A percentile compares a stretch with the other conserved stretches of the same genome.
phyloP scores from a whole-genome alignment of 1,139 yeast species.

The Suhomyces anneliseae region DNA sequence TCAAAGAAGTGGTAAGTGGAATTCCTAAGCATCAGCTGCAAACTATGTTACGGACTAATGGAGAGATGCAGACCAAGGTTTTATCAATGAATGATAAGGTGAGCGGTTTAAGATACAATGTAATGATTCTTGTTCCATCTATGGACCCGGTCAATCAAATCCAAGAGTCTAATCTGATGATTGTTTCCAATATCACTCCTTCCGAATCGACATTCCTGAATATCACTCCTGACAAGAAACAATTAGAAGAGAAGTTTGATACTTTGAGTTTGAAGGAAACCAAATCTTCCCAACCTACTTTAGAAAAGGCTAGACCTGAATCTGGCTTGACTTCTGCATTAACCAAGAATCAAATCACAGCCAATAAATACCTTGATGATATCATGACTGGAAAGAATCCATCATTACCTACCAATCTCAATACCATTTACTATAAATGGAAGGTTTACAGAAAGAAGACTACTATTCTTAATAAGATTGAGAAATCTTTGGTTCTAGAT shows the following conservation, averaged over 20 bases:
- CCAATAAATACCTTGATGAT: constrained; percentile 37
- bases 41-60: constrained; percentile 1
- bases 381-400: constrained; percentile 35
- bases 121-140: constrained; percentile 13
- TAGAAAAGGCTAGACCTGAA: neutral
- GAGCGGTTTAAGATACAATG: constrained; percentile 20
- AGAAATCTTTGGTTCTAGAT: constrained; percentile 81
- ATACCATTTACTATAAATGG: constrained; percentile 52
- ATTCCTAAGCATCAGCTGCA: neutral
- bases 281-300: neutral
- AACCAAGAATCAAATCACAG: constrained; percentile 8
- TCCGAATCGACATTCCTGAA: constrained; percentile 26
- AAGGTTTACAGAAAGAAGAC: constrained; percentile 88
- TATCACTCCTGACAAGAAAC: constrained; percentile 29
- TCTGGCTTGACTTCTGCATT: neutral
- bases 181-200: constrained; percentile 29
- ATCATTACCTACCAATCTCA: constrained; percentile 37
- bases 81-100: constrained; percentile 18
- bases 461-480: constrained; percentile 78
- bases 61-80: neutral
- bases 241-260: constrained; percentile 23
- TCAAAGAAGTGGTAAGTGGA: constrained; percentile 14
- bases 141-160: constrained; percentile 1
- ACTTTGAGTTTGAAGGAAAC: constrained; percentile 9
- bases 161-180: constrained; percentile 4